phyloP scores from a whole-genome alignment of 139 green algal genomes.

The Diplosphaera chodatii region DNA sequence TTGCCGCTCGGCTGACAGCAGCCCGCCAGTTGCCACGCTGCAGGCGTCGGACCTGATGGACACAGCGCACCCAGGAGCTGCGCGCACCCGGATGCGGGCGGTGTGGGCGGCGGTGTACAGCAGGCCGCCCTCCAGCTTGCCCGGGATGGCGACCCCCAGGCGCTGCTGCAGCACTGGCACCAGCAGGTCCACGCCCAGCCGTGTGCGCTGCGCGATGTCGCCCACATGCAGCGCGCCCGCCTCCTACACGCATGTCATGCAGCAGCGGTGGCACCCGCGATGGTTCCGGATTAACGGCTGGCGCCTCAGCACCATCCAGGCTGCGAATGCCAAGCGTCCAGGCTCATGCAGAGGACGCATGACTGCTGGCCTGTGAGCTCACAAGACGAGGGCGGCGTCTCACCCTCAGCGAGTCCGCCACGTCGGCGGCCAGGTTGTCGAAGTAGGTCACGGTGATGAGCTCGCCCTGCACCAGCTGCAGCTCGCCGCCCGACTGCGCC shows the following conservation, averaged over 20 bases:
- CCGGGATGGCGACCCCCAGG: conserved; percentile 57
- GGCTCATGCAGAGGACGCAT: no score
- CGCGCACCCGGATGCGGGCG: conserved; percentile 32
- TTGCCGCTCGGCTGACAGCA: no score
- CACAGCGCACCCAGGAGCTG: no score
- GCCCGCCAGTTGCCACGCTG: no score
- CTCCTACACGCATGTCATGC: conserved; percentile 34
- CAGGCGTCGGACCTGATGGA: no score
- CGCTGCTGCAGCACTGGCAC: conserved; percentile 31
- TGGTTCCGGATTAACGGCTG: no score
- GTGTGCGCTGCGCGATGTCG: conserved; percentile 75
- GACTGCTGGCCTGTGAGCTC: no score
- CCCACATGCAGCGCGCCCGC: conserved; percentile 51
- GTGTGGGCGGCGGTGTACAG: conserved; percentile 83
- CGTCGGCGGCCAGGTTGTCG: conserved; percentile 69
- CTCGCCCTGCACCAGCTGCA: conserved; percentile 70
- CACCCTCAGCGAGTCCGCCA: conserved; percentile 68
- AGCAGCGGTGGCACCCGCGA: not conserved
- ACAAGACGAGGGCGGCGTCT: no score
- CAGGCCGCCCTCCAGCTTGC: conserved; percentile 64
- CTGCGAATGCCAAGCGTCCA: no score
- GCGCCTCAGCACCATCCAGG: no score
- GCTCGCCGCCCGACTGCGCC: conserved; percentile 18
- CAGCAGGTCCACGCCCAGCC: conserved; percentile 74
- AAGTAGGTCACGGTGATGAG: conserved; percentile 81